phyloP scores from a whole-genome alignment of 2,329 filamentous ascomycete genomes.

The Microsporum ferrugineum region DNA sequence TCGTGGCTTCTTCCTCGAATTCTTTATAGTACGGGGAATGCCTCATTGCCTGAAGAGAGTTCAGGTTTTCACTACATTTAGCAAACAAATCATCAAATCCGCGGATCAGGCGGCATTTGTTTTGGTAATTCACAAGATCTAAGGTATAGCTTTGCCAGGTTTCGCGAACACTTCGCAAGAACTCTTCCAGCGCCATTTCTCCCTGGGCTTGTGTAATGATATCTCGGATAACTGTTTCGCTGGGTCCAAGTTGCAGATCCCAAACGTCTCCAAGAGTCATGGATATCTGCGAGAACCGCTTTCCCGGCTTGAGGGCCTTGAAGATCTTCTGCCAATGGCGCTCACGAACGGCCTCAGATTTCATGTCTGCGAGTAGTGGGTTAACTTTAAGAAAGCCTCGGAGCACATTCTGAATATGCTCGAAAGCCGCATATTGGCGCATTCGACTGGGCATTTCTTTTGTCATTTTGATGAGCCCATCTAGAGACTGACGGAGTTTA shows the following conservation, averaged over 20 bases:
- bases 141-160: conserved; percentile 93
- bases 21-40: conserved; percentile 99
- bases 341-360: conserved; percentile 91
- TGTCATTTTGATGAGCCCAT: conserved; percentile 90
- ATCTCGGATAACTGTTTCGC: conserved; percentile 76
- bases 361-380: conserved; percentile 72
- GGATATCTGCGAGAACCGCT: conserved; percentile 84
- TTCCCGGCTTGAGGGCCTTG: conserved; percentile 84
- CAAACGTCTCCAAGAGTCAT: conserved; percentile 98
- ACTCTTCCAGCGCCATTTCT: conserved; percentile 97
- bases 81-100: conserved; percentile 98
- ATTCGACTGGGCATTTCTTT: conserved; percentile 99
- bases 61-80: conserved; percentile 95
- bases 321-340: conserved; percentile 97
- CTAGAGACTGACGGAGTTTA: conserved; percentile 80
- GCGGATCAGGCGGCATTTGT: conserved; percentile 91
- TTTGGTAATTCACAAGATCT: conserved; percentile 93
- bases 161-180: conserved; percentile 89
- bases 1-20: conserved; percentile 91
- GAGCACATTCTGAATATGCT: conserved; percentile 87
- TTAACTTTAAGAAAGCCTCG: conserved; percentile 87
- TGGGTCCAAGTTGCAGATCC: conserved; percentile 84
- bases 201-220: conserved; percentile 94
- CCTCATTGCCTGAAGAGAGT: conserved; percentile 95
- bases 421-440: conserved; percentile 99